These are phyloP conservation scores for Mychonastes homosphaera DNA, from an alignment of 139 green algal genomes.

Conservation along the genomic window DNA sequence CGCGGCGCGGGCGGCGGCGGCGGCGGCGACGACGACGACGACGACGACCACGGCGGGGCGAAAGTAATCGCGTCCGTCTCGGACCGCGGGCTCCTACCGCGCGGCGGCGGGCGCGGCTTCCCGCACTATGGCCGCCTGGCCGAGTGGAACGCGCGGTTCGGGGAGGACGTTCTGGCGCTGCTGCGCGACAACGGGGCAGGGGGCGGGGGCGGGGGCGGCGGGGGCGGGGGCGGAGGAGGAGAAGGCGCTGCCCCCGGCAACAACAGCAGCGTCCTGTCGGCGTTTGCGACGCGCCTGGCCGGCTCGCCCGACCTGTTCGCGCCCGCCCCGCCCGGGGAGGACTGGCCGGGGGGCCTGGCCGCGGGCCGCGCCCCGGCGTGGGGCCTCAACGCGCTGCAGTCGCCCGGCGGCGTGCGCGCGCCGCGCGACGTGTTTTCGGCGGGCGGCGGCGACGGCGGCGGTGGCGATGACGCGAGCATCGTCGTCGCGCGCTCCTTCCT, in stretches of 20 bases:
- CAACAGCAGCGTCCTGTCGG: slow-evolving; percentile 6
- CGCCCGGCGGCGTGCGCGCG: slow-evolving; percentile 17
- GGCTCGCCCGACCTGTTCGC: slow-evolving; percentile 43
- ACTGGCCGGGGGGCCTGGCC: slow-evolving; percentile 32
- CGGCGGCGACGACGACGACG: no score
- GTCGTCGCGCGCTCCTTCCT: slow-evolving; percentile 25
- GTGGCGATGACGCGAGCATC: slow-evolving; percentile 14
- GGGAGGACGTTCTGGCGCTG: slow-evolving; percentile 12
- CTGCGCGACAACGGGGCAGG: slow-evolving; percentile 13
- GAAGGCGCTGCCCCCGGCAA: neutral
- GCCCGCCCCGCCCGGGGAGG: slow-evolving; percentile 27
- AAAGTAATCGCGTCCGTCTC: slow-evolving; percentile 30
- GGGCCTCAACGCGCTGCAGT: slow-evolving; percentile 40
- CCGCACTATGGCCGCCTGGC: slow-evolving; percentile 46
- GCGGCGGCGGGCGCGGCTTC: slow-evolving; percentile 41
- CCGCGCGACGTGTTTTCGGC: slow-evolving; percentile 2
- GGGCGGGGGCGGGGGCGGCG: neutral
- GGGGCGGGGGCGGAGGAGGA: neutral
- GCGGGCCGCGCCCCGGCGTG: slow-evolving; percentile 35
- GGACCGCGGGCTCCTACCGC: slow-evolving; percentile 34
- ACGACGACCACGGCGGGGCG: no score
- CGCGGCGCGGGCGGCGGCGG: no score
- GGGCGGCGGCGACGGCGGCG: slow-evolving; percentile 6
- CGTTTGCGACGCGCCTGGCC: slow-evolving; percentile 16
- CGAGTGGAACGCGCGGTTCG: slow-evolving; percentile 29